Conservation (phyloP, 768 basidiomycete species). For the Termitomyces sp. region DNA sequence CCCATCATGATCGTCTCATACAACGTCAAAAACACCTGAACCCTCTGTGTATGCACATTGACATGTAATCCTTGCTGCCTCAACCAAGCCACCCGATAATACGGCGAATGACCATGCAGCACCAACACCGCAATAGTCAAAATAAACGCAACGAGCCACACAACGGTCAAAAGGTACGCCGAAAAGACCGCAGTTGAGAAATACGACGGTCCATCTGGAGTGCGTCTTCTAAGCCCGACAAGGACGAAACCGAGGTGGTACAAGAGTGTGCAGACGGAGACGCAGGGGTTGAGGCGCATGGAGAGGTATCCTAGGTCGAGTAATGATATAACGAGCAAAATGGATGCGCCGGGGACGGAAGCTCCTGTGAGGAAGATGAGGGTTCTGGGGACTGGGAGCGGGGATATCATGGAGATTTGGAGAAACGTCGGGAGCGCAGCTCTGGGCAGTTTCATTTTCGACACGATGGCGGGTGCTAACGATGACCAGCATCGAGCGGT, state of each 20-base stretch:
- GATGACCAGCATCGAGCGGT: slow-evolving; percentile 28
- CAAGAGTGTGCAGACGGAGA: slow-evolving; percentile 26
- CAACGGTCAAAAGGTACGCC: slow-evolving; percentile 26
- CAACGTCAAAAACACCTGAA: slow-evolving; percentile 27
- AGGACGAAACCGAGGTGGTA: slow-evolving; percentile 27
- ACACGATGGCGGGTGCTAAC: slow-evolving; percentile 9
- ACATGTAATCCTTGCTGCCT: slow-evolving; percentile 26
- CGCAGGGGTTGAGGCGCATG: slow-evolving; percentile 29
- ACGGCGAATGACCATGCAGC: slow-evolving; percentile 11
- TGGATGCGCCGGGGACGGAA: slow-evolving; percentile 22
- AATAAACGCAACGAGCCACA: slow-evolving; percentile 31
- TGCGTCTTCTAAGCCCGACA: slow-evolving; percentile 23
- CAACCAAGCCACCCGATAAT: slow-evolving; percentile 19
- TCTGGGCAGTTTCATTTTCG: slow-evolving; percentile 13
- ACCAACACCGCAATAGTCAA: slow-evolving; percentile 25
- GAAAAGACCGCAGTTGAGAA: slow-evolving; percentile 29
- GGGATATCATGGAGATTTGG: slow-evolving; percentile 10
- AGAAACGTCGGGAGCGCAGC: slow-evolving; percentile 14
- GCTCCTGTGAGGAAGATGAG: slow-evolving; percentile 26
- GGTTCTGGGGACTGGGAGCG: slow-evolving; percentile 21
- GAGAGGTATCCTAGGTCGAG: slow-evolving; percentile 33
- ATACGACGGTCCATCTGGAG: slow-evolving; percentile 26
- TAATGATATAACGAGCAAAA: slow-evolving; percentile 28
- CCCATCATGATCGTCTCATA: slow-evolving; percentile 24
- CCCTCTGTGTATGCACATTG: slow-evolving; percentile 25